phyloP scores from a whole-genome alignment of 495 filamentous ascomycete species.

The Penicillium verhagenii region DNA sequence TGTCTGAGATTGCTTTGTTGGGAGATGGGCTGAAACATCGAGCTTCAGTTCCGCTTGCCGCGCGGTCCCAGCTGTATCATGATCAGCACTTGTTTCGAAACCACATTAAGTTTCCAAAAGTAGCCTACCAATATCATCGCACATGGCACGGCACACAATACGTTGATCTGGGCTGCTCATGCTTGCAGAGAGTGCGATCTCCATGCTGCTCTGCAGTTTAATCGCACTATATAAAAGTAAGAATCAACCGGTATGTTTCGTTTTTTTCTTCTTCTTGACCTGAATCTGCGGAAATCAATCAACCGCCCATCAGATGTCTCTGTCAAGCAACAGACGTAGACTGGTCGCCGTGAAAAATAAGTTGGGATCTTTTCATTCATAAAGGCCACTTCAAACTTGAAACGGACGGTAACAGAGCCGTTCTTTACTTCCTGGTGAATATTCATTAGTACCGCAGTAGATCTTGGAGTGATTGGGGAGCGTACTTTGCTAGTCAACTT shows the following conservation, averaged over 20 bases:
- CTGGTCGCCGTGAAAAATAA: constrained; percentile 58
- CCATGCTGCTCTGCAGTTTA: constrained; percentile 62
- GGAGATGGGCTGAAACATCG: constrained; percentile 59
- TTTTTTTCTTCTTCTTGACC: constrained; percentile 28
- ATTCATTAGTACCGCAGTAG: background rate
- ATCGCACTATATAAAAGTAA: constrained; percentile 49
- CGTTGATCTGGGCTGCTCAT: constrained; percentile 55
- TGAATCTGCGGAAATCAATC: constrained; percentile 74
- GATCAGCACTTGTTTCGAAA: constrained; percentile 6
- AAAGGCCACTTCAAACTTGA: constrained; percentile 71
- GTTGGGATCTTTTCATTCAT: constrained; percentile 63
- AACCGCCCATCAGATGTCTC: constrained; percentile 73
- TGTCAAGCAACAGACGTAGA: constrained; percentile 72
- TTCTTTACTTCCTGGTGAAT: constrained; percentile 36
- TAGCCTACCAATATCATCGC: constrained; percentile 75
- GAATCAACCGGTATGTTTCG: background rate
- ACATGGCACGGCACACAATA: constrained; percentile 74
- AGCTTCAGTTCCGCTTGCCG: constrained; percentile 61
- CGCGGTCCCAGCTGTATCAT: constrained; percentile 67
- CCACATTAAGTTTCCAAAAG: background rate
- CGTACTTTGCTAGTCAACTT: constrained; percentile 52
- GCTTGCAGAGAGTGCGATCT: constrained; percentile 59
- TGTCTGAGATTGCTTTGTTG: constrained; percentile 10
- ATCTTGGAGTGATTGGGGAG: background rate
- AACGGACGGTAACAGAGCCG: constrained; percentile 51